Percentiles rank a stretch among this genome's conserved stretches.
These are phyloP conservation scores for Theileria orientalis DNA, from an alignment of 169 alveolate genomes.

Conservation along the genomic window DNA sequence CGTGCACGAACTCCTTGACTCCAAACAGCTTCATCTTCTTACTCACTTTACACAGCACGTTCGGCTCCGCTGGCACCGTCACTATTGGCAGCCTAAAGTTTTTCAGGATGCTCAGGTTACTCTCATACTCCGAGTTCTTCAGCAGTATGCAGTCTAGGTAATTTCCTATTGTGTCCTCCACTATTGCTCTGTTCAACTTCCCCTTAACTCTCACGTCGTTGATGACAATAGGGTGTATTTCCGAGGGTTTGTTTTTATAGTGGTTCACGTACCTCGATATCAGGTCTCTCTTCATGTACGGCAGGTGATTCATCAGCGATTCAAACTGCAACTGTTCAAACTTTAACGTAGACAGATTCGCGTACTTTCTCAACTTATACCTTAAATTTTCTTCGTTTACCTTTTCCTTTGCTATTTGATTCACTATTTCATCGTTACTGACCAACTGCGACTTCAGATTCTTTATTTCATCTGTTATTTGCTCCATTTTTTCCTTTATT, in stretches of 20 bases:
- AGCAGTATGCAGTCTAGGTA: constrained; percentile 53
- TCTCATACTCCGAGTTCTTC: neutral
- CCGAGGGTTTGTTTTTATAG: neutral
- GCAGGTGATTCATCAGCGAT: neutral
- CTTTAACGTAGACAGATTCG: neutral
- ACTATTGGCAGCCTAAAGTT: constrained; percentile 58
- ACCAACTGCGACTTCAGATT: constrained; percentile 17
- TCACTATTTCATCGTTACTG: constrained; percentile 33
- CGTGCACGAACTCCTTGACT: constrained; percentile 66
- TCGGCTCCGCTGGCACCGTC: constrained; percentile 42
- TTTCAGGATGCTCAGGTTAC: neutral
- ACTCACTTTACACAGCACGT: constrained; percentile 62
- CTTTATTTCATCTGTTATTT: constrained; percentile 25
- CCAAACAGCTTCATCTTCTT: constrained; percentile 62
- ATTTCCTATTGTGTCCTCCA: constrained; percentile 58
- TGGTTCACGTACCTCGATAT: neutral
- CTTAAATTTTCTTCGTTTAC: constrained; percentile 35
- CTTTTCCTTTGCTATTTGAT: constrained; percentile 34
- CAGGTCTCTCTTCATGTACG: constrained; percentile 3
- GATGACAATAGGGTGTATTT: constrained; percentile 31
- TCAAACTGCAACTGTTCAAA: neutral
- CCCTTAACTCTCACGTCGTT: constrained; percentile 62
- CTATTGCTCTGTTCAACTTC: constrained; percentile 48
- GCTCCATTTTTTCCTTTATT: constrained; percentile 11
- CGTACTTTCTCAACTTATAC: neutral